These are phyloP conservation scores for Aspergillus quadrilineatus DNA, from an alignment of 2,329 filamentous ascomycete genomes.

Conservation along the genomic window DNA sequence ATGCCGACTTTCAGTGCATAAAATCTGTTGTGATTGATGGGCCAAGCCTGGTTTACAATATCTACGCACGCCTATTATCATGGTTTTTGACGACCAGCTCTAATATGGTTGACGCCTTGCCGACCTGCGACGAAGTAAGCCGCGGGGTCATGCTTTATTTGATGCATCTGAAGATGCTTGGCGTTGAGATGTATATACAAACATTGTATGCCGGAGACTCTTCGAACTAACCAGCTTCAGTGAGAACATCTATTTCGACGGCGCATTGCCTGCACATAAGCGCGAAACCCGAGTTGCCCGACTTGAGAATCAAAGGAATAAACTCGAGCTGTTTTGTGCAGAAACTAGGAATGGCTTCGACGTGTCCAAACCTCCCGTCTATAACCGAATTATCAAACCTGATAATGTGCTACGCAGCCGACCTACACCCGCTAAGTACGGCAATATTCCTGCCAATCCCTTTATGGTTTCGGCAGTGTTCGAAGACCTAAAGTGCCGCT, in stretches of 20 bases:
- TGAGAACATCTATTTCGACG: conserved; percentile 79
- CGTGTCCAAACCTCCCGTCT: conserved; percentile 8
- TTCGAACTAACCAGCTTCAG: conserved; percentile 40
- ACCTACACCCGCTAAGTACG: conserved; percentile 26
- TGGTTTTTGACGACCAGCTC: conserved; percentile 34
- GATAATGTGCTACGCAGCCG: conserved; percentile 29
- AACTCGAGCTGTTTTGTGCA: conserved; percentile 54
- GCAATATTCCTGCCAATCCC: conserved; percentile 53
- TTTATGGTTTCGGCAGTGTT: conserved; percentile 78
- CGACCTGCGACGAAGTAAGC: conserved; percentile 65
- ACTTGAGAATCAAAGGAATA: conserved; percentile 57
- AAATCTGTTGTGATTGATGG: conserved; percentile 66
- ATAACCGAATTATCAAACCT: conserved; percentile 14
- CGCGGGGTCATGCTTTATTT: conserved; percentile 63
- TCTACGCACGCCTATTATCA: conserved; percentile 59
- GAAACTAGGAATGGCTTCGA: conserved; percentile 32
- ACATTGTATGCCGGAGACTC: conserved; percentile 9
- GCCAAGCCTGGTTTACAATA: conserved; percentile 72
- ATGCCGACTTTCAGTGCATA: conserved; percentile 17
- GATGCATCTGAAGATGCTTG: conserved; percentile 54
- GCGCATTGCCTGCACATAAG: conserved; percentile 70
- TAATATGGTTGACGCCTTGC: conserved; percentile 54
- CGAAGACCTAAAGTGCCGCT: conserved; percentile 62
- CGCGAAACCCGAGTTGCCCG: conserved; percentile 60
- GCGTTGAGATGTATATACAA: conserved; percentile 65